Conservation (phyloP, 169 alveolate genomes). For the Plasmodium inui region DNA sequence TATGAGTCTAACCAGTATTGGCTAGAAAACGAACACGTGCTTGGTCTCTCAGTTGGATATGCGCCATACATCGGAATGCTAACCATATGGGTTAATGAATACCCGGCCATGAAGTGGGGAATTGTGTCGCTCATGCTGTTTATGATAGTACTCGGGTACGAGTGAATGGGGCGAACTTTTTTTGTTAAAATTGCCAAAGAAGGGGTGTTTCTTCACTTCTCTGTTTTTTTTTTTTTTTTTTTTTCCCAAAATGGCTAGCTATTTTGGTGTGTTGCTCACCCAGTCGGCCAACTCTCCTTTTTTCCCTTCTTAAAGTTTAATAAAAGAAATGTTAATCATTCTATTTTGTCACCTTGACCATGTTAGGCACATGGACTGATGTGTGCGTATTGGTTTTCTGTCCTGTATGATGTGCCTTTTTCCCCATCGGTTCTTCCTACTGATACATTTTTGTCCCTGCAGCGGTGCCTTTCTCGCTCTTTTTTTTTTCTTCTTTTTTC, state of each 20-base stretch:
- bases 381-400: not conserved
- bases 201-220: not conserved
- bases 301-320: not conserved
- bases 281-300: not conserved
- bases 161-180: constrained; percentile 10
- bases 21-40: constrained; percentile 87
- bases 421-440: not conserved
- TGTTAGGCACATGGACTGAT: not conserved
- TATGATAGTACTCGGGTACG: constrained; percentile 68
- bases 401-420: not conserved
- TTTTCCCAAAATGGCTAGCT: not conserved
- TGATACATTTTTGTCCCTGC: not conserved
- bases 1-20: constrained; percentile 89
- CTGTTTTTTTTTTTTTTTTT: not conserved
- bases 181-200: not conserved
- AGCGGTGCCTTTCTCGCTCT: not conserved
- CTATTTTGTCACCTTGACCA: not conserved
- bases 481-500: not conserved
- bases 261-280: not conserved
- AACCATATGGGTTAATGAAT: constrained; percentile 93
- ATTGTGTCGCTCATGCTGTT: constrained; percentile 70
- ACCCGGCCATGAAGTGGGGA: constrained; percentile 80
- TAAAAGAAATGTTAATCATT: not conserved
- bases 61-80: constrained; percentile 95
- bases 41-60: constrained; percentile 87